Base-by-base conservation (phyloP, 805 yeast genomes). In the Cyberlindnera xylosilytica region DNA sequence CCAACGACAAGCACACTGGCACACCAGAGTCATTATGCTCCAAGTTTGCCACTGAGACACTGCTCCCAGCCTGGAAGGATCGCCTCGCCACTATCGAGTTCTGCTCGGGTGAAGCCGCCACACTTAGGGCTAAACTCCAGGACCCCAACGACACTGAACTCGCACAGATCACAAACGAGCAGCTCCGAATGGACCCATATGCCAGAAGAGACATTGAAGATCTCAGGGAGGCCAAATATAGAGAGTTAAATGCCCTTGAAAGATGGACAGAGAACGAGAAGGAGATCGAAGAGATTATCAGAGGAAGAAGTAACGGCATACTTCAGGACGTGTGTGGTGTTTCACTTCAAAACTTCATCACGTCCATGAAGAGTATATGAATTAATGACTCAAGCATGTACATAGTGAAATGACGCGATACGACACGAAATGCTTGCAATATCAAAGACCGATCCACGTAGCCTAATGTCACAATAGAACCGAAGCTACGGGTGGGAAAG, bases 51-150 rank as follows among this genome's bases (percentile, higher is more conserved):
- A 36, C 56, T 12, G 47, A 58, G 2, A 65, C 70, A 26, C 40
- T 77, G n/a, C 66, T 61, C 44, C 72, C 73, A 7, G 69, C 68
- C 31, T 77, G 82, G 82, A 48, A 52, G n/a, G 59, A 64, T 19
- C 60, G 82, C 43, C 39, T 59, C 1, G 45, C 54, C 4, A 63
- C 69, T 1, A 68, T 77, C 20, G 53, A 58, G n/a, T 74, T 57
- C 47, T 77, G 82, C 50, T 54, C 61, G 66, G 48, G 57, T 64
- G 7, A 46, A 28, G 71, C 67, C 23, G 47, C 65, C 3, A 62
- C 64, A 16, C 45, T 49, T 1, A 49, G 18, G 20, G 18, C 28
- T 10, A 23, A 58, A 31, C 36, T 34, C 10, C 27, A 22, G 3
- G 36, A 34, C 12, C 15, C 23, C 4, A 12, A 17, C 27, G 36